Evolutionary conservation across 176 grass and related monocot genomes (phyloP).

Genomic region (Phoenix roebelenii): DNA sequence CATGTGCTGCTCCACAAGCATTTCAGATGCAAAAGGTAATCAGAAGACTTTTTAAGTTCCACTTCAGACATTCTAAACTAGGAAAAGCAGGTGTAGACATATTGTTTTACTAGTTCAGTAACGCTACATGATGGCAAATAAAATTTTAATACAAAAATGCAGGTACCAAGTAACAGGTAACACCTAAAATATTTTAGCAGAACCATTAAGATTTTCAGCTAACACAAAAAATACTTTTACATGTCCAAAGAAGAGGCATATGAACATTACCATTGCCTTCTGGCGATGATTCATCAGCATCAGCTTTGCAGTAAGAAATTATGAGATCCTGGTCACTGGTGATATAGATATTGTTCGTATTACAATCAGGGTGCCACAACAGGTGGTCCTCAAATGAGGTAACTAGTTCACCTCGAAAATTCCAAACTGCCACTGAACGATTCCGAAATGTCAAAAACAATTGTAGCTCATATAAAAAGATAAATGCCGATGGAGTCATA

Average conservation of each 20-base stretch:
- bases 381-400: constrained; percentile 92
- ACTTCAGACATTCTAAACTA: no score
- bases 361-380: constrained; percentile 90
- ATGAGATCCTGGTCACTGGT: constrained; percentile 90
- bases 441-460: constrained; percentile 75
- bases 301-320: constrained; percentile 90
- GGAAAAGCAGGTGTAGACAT: no score
- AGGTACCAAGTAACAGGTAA: no score
- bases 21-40: no score
- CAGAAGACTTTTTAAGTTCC: no score
- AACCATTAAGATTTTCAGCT: background rate
- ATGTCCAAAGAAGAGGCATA: background rate
- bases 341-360: constrained; percentile 94
- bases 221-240: background rate
- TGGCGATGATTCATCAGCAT: constrained; percentile 52
- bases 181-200: background rate
- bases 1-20: no score
- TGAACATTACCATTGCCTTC: constrained; percentile 45
- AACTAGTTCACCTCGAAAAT: constrained; percentile 83
- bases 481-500: constrained; percentile 89
- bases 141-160: no score
- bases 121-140: no score
- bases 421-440: constrained; percentile 79
- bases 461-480: constrained; percentile 83
- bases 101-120: no score